Evolutionary conservation across 352 stramenopile genomes (phyloP), one percentile per base, ranked within the genome.

Genomic region (Globisporangium irregulare): DNA sequence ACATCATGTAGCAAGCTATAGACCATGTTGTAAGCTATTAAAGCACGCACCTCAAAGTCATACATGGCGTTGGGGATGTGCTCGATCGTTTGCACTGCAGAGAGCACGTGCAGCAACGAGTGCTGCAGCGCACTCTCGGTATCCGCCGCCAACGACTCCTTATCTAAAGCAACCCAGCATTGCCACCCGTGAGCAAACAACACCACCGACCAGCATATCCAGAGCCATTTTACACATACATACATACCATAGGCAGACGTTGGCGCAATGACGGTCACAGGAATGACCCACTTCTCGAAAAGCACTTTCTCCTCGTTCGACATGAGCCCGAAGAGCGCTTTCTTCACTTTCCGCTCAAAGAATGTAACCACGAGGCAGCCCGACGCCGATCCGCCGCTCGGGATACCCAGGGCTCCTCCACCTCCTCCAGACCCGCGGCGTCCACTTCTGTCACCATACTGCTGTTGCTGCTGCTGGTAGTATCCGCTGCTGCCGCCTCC

Each of bases 251-350:
- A 73, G 6, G 78, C 77, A 64, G 73, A 66, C 20, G 81, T 68
- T n/a, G 72, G 76, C 53, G 76, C 76, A 46, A 74, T 71, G n/a
- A 94, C 80, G 32, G 74, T 83, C 20, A 94, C 70, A 0, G 87
- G 87, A 55, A 94, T 51, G 38, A 92, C 70, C 87, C 87, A 94
- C 66, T 95, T 92, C 67, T 95, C 87, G 66, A 91, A 95, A n/a
- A 89, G 73, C 46, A 88, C 78, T 70, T 93, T 93, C 71, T 93
- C 87, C 73, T 95, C 87, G 48, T 91, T 95, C 9, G 84, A 91
- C 79, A 93, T 91, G 54, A 95, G 75, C 9, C 84, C 86, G 32
- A 95, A 95, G 22, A 95, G 72, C 34, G 87, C 84, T 57, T 91
- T 93, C 72, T 92, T 92, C 58, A 93, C 80, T 65, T 91, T 91